A percentile compares a stretch with the other conserved stretches of the same genome.
Evolutionary conservation across 2,329 filamentous ascomycete species (phyloP).

Genomic region (Apiospora aurea): DNA sequence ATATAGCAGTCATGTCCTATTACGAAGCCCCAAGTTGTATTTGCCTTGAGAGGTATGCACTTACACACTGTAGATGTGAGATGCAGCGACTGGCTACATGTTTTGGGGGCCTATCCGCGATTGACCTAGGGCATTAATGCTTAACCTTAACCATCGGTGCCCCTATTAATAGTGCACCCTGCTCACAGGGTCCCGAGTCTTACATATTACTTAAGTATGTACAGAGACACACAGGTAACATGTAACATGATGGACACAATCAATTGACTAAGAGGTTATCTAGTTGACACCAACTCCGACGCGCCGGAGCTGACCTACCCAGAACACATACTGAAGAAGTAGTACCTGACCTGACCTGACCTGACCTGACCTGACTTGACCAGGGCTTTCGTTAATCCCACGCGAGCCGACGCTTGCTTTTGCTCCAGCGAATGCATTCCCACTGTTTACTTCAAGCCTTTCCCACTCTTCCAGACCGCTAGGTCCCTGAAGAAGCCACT

Average conservation of each 20-base stretch:
- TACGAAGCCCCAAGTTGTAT: not conserved
- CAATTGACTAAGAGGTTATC: not conserved
- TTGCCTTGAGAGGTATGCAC: not conserved
- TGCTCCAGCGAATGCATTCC: slow-evolving; percentile 16
- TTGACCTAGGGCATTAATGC: not conserved
- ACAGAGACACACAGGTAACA: not conserved
- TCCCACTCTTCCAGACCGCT: slow-evolving; percentile 18
- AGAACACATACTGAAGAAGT: not conserved
- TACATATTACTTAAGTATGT: not conserved
- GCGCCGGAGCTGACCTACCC: not conserved
- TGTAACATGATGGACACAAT: not conserved
- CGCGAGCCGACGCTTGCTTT: slow-evolving; percentile 10
- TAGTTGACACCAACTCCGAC: not conserved
- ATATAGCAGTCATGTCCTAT: not conserved
- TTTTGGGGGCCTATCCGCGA: not conserved
- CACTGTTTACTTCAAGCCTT: slow-evolving; percentile 4
- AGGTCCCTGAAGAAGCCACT: not conserved
- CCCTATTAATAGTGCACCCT: slow-evolving; percentile 11
- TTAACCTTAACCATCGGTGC: not conserved
- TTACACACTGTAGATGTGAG: not conserved
- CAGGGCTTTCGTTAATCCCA: slow-evolving; percentile 1
- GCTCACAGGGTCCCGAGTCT: not conserved
- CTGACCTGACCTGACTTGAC: not conserved
- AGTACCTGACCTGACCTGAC: too few relatives aligned
- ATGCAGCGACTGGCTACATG: too few relatives aligned